These are phyloP conservation scores for Cladophialophora immunda DNA, from an alignment of 2,329 filamentous ascomycete species.

Conservation along the genomic window DNA sequence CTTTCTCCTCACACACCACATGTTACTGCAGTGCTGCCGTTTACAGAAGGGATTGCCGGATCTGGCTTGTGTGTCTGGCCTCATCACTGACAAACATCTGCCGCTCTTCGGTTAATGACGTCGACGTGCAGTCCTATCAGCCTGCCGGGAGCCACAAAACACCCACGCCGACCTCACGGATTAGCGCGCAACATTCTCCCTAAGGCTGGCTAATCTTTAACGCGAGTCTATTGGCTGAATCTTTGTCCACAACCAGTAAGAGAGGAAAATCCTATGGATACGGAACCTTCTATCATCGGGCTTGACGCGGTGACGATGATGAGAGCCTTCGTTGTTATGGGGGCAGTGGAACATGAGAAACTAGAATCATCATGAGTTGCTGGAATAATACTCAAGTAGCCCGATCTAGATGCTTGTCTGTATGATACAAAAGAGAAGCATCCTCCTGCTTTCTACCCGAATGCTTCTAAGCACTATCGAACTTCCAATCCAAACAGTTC, in stretches of 20 bases:
- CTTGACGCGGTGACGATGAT: not conserved
- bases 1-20: not conserved
- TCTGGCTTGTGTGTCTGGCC: not conserved
- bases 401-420: not conserved
- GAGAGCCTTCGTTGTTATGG: not conserved
- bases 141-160: constrained; percentile 2
- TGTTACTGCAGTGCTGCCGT: not conserved
- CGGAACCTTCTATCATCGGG: not conserved
- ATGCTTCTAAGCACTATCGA: not conserved
- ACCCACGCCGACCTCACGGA: not conserved
- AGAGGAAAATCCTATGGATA: not conserved
- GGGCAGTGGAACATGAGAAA: not conserved
- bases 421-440: not conserved
- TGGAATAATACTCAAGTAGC: not conserved
- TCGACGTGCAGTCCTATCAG: constrained; percentile 7
- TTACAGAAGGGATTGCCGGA: not conserved
- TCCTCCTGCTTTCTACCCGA: not conserved
- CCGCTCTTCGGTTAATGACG: constrained; percentile 7
- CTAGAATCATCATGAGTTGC: not conserved
- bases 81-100: not conserved
- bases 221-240: constrained; percentile 23
- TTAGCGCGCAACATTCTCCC: constrained; percentile 26
- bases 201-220: constrained; percentile 25
- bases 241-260: constrained; percentile 22
- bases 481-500: not conserved